Evolutionary conservation across 2,329 filamentous ascomycete species (phyloP), one percentile per base, ranked within the genome.

Genomic region (Madurella fahalii): DNA sequence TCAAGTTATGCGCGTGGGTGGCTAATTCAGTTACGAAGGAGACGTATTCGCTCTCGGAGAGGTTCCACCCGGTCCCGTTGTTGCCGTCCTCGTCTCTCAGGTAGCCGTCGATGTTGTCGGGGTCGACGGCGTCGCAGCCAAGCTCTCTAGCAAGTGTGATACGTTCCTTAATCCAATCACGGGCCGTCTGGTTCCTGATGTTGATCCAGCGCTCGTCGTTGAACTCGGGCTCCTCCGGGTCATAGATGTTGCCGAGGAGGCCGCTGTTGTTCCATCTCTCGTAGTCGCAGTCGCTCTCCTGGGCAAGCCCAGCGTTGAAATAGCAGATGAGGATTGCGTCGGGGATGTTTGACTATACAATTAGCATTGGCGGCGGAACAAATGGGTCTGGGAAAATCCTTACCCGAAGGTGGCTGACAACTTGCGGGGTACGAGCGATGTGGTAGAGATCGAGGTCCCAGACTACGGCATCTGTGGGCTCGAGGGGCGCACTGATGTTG

Each of bases 231-330:
- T 25, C 25, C 25, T 25, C 25, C 2, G 49, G 45, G 43, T 47
- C 30, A 43, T 56, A 57, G n/a, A 20, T 2, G n/a, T 54, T 58
- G 53, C 56, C 55, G 9, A 58, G 50, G 4, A 60, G 53, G 18
- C 50, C 53, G 40, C 50, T 51, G 45, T 50, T 47, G 7, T 41
- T 9, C 58, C 58, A 60, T 16, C 13, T 50, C 3, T 50, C 47
- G 40, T 53, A 60, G 49, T 60, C 56, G 32, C 58, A 60, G 51
- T 60, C 56, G 44, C 40, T 52, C 2, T 9, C 9, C 39, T 60
- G 58, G 18, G 53, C 56, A 7, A 60, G 58, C 4, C 58, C 56
- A 9, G 58, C 58, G 43, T 60, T 60, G 48, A 60, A 60, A 44
- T 60, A 60, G 46, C 58, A 60, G 4, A 60, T 50, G 20, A 60